Conservation (phyloP, 768 basidiomycete genomes). For the Trametes maxima region DNA sequence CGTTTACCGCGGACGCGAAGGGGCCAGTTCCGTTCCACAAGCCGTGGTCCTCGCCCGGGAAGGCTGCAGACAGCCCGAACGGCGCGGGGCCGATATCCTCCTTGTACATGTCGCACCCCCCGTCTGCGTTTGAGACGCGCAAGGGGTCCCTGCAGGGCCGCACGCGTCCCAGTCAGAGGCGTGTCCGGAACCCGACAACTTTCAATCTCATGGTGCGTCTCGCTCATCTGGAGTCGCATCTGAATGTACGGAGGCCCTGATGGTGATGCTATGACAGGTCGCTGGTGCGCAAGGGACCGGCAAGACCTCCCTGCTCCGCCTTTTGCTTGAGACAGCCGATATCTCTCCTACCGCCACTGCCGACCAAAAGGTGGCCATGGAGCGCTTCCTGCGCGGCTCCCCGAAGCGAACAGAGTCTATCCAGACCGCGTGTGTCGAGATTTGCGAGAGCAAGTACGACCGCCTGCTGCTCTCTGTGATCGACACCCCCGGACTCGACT, state of each 20-base stretch:
- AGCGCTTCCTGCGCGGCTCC: conserved; percentile 63
- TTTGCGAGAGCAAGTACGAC: conserved; percentile 82
- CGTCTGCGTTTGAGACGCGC: conserved; percentile 64
- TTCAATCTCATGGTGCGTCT: conserved; percentile 82
- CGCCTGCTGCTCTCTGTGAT: conserved; percentile 78
- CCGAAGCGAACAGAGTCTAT: conserved; percentile 65
- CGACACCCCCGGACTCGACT: conserved; percentile 86
- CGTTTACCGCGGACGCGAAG: conserved; percentile 55
- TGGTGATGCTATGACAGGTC: conserved; percentile 47
- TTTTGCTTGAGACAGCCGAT: conserved; percentile 84
- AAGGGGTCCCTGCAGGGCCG: conserved; percentile 40
- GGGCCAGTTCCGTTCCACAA: conserved; percentile 78
- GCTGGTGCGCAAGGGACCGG: conserved; percentile 81
- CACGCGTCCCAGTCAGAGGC: conserved; percentile 61
- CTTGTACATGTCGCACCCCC: conserved; percentile 66
- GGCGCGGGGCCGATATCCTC: conserved; percentile 59
- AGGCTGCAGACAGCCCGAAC: conserved; percentile 16
- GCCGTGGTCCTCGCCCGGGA: conserved; percentile 54
- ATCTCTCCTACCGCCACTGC: conserved; percentile 75
- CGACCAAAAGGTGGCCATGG: conserved; percentile 68
- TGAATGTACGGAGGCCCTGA: background rate
- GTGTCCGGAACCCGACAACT: conserved; percentile 67
- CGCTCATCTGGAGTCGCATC: background rate
- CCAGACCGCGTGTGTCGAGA: conserved; percentile 73
- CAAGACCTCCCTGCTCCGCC: conserved; percentile 79